Conservation (phyloP, 2,329 filamentous ascomycete genomes). For the Ambrosiella xylebori region DNA sequence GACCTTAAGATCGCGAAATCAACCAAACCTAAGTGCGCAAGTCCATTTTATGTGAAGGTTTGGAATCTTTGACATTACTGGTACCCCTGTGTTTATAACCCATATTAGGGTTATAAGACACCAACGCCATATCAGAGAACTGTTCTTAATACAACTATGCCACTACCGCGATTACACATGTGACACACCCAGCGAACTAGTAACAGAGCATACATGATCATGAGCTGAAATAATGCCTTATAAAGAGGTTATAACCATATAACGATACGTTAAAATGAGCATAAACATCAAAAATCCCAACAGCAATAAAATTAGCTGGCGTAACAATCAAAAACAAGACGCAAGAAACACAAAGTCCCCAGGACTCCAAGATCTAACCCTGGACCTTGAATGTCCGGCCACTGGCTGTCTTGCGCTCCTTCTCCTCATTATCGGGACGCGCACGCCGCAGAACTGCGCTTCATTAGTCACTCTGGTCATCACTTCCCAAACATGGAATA, state of each 20-base stretch:
- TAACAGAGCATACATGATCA: not conserved
- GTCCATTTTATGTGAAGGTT: too few species aligned
- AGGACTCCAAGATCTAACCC: slow-evolving; percentile 18
- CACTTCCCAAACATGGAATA: not conserved
- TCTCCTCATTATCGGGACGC: slow-evolving; percentile 86
- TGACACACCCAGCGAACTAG: not conserved
- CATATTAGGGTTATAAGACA: too few species aligned
- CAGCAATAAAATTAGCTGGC: slow-evolving; percentile 2
- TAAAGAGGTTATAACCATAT: not conserved
- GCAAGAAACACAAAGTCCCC: slow-evolving; percentile 14
- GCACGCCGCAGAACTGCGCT: slow-evolving; percentile 76
- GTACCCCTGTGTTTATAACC: too few species aligned
- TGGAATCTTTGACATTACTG: too few species aligned
- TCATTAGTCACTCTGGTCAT: slow-evolving; percentile 16
- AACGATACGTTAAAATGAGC: not conserved
- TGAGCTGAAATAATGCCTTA: not conserved
- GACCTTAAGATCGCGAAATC: too few species aligned
- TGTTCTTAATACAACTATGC: too few species aligned
- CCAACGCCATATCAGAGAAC: too few species aligned
- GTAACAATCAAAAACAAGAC: slow-evolving; percentile 1
- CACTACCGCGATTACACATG: not conserved
- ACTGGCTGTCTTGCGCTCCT: slow-evolving; percentile 94
- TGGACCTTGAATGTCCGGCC: slow-evolving; percentile 70
- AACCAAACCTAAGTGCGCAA: too few species aligned
- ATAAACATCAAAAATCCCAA: not conserved